These are phyloP conservation scores for Poronia punctata DNA, from an alignment of 495 filamentous ascomycete species.

Conservation along the genomic window DNA sequence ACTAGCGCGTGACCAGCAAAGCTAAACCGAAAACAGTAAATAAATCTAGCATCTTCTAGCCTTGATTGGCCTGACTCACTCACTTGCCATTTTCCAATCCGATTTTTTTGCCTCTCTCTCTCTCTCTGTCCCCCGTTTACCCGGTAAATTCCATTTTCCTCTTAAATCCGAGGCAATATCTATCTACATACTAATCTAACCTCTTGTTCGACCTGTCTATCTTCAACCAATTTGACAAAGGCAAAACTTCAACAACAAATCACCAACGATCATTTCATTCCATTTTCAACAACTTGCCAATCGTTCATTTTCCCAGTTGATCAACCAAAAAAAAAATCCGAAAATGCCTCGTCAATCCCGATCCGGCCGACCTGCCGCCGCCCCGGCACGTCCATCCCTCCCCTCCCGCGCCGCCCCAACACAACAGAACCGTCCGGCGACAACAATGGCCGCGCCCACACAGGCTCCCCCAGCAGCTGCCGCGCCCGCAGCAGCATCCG, in stretches of 20 bases:
- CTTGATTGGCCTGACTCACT: constrained; percentile 1
- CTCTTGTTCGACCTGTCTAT: too few relatives aligned
- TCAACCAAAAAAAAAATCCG: constrained; percentile 8
- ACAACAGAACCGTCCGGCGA: constrained; percentile 55
- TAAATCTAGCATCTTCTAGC: constrained; percentile 6
- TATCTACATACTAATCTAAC: constrained; percentile 5
- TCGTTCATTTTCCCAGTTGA: background rate
- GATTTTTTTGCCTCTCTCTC: too few relatives aligned
- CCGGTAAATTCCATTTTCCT: background rate
- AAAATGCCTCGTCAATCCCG: constrained; percentile 76
- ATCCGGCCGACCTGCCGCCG: constrained; percentile 45
- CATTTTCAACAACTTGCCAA: background rate
- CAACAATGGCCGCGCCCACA: constrained; percentile 60
- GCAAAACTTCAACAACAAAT: too few relatives aligned
- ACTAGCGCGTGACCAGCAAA: too few relatives aligned
- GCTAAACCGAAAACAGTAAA: too few relatives aligned
- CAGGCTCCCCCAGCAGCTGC: constrained; percentile 46
- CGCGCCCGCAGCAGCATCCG: constrained; percentile 42
- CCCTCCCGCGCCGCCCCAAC: constrained; percentile 56
- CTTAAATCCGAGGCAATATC: constrained; percentile 16
- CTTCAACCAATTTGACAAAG: too few relatives aligned
- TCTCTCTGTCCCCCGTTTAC: too few relatives aligned
- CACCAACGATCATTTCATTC: too few relatives aligned
- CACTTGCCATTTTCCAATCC: constrained; percentile 1
- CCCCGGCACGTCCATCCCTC: constrained; percentile 60